Base-by-base conservation (phyloP, 805 yeast genomes). In the Brettanomyces sp. region DNA sequence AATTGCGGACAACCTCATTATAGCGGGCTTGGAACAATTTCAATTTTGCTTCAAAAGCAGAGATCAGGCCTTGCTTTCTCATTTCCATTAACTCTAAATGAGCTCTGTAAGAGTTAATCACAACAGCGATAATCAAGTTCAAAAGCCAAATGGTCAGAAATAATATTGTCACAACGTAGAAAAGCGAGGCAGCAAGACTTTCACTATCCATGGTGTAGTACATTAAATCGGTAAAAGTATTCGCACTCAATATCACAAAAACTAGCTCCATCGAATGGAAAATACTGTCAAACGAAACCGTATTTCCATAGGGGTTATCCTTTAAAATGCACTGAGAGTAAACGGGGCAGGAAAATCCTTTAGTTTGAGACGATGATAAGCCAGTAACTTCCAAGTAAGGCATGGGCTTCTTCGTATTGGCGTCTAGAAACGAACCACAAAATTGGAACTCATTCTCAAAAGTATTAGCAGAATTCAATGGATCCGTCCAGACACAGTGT, bases 161-260 rank as follows among this genome's bases (percentile, higher is more conserved):
- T 51, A 91, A 76, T 13, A 85, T 79, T 4, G 85, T 79, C 44
- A 73, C 70, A 8, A 93, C 77, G 64, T 80, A 90, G 57, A 81
- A 89, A 23, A 85, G 59, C 28, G 81, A 68, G 0, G 96, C 80
- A 0, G 82, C 88, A 72, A 86, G 68, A 40, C 80, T 77, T 56
- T 91, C 98, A 3, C 91, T 73, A 57, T 88, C 88, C 82, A 86
- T 85, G 4, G 86, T 75, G 50, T 82, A 69, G 57, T 89, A 90
- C 97, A 91, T 87, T 53, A 88, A 68, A 60, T 88, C 93, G 0
- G 95, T 80, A 63, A 89, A 91, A 0, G 97, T 89, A 59, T 93
- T 93, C 14, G 88, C 90, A 56, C 90, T 82, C 76, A 91, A 82
- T 32, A 89, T 68, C 22, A 93, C 90, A 60, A 88, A 89, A 2